Base-by-base conservation (phyloP, 2,329 filamentous ascomycete genomes). In the Ophiostoma tasmaniense region DNA sequence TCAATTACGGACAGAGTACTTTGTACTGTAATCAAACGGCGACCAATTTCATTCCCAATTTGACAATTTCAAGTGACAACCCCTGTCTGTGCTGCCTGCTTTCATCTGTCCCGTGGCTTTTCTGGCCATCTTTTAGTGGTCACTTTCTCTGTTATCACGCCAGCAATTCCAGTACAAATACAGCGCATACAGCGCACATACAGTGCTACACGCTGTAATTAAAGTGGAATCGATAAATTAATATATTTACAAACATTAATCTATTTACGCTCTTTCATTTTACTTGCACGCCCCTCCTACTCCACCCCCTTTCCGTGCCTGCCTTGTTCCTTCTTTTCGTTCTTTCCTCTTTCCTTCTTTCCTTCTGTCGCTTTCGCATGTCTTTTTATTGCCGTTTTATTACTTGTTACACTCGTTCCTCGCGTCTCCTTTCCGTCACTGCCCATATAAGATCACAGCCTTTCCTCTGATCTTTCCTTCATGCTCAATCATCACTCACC, bases 391-490 rank as follows among this genome's bases (percentile, higher is more conserved):
- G 17, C 33, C n/a, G n/a, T 64, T 4, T 64, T 35, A 64, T 37
- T 64, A 37, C 30, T n/a, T 45, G 13, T 22, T 10, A 22, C 13
- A 13, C 35, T 42, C 39, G 13, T 42, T 42, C 39, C 39, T 42
- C 42, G 14, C 65, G 30, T 67, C 37, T 66, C 61, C 20, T 50
- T 33, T 64, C 39, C 66, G 35, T 61, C 50, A 22, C 35, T 37
- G 68, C 65, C 66, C 70, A 71, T 71, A 71, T 71, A 71, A 71
- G 69, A 55, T 69, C 69, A 35, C 62, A 35, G 66, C 67, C 50
- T 25, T 39, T 28, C 68, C 62, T 64, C 39, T 37, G 7, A 55
- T 68, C 55, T 59, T 37, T 35, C 62, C 33, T 14, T 14, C 22
- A 66, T n/a, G 10, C 30, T 33, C 42, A 55, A 37, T 64, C 64